phyloP scores from a whole-genome alignment of 2,329 filamentous ascomycete genomes.

The Diaporthe humulicola region DNA sequence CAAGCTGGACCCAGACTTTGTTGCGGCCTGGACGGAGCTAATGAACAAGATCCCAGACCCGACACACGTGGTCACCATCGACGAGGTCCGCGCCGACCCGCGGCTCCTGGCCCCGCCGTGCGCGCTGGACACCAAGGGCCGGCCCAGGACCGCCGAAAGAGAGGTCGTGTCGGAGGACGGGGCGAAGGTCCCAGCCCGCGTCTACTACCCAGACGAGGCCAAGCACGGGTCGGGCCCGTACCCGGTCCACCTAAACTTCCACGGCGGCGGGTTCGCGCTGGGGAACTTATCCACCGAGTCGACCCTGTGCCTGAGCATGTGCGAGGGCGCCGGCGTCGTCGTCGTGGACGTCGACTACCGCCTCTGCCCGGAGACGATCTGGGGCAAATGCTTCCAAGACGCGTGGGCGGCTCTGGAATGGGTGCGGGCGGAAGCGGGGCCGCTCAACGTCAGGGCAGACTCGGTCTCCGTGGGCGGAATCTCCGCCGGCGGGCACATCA shows the following conservation, averaged over 20 bases:
- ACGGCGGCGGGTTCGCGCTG: slow-evolving; percentile 55
- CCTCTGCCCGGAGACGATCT: slow-evolving; percentile 52
- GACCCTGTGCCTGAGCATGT: slow-evolving; percentile 52
- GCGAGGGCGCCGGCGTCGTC: slow-evolving; percentile 51
- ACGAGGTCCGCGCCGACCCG: slow-evolving; percentile 49
- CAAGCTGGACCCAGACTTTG: slow-evolving; percentile 50
- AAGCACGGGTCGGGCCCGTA: slow-evolving; percentile 50
- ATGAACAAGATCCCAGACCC: slow-evolving; percentile 42
- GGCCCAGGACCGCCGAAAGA: slow-evolving; percentile 46
- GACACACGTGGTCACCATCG: slow-evolving; percentile 45
- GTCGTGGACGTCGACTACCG: slow-evolving; percentile 57
- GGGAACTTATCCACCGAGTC: slow-evolving; percentile 51
- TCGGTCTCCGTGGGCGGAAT: slow-evolving; percentile 55
- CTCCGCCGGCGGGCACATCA: slow-evolving; percentile 54
- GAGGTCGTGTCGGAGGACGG: slow-evolving; percentile 48
- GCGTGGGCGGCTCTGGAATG: slow-evolving; percentile 53
- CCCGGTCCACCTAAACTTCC: slow-evolving; percentile 52
- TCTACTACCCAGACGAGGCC: slow-evolving; percentile 50
- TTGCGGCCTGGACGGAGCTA: slow-evolving; percentile 46
- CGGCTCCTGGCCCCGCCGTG: slow-evolving; percentile 45
- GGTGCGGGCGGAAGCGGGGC: slow-evolving; percentile 45
- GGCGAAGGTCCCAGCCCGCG: slow-evolving; percentile 46
- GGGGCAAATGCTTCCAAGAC: slow-evolving; percentile 54
- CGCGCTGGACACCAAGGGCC: slow-evolving; percentile 47
- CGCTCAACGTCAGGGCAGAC: slow-evolving; percentile 48